Conservation (phyloP, 805 yeast species). For the Blastobotrys terrestris region DNA sequence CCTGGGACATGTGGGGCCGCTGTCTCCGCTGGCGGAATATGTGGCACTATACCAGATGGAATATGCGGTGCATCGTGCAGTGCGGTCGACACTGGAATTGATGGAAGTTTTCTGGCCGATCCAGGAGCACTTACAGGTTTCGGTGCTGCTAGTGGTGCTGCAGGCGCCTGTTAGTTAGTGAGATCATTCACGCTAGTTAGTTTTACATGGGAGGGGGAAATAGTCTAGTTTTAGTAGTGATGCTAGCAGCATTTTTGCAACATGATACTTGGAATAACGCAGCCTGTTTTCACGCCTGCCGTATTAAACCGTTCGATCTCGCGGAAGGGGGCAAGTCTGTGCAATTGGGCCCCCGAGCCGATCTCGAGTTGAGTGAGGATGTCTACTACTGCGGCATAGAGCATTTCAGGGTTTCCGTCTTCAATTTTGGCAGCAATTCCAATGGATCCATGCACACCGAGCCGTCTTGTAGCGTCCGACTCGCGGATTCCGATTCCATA, state of each 20-base stretch:
- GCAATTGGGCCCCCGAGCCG: background rate
- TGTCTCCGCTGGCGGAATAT: background rate
- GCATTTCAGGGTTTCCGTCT: background rate
- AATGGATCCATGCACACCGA: background rate
- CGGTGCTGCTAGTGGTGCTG: too few relatives aligned
- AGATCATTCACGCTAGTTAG: too few relatives aligned
- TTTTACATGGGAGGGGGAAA: too few relatives aligned
- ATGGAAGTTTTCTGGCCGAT: too few relatives aligned
- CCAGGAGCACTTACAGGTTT: too few relatives aligned
- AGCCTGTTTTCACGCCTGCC: background rate
- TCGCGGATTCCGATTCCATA: background rate
- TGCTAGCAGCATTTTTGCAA: too few relatives aligned
- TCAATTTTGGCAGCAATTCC: background rate
- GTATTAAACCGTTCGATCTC: background rate
- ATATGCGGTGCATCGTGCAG: too few relatives aligned
- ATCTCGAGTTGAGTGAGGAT: background rate
- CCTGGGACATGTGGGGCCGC: background rate
- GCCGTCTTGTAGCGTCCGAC: background rate
- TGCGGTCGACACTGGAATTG: too few relatives aligned
- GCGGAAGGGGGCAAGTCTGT: background rate
- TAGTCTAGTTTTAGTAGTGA: too few relatives aligned
- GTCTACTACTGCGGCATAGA: background rate
- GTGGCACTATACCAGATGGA: too few relatives aligned
- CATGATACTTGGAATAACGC: background rate
- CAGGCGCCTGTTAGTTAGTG: too few relatives aligned